Percentiles rank a stretch among this genome's conserved stretches.
Evolutionary conservation across 495 filamentous ascomycete species (phyloP).

Genomic region (Aspergillus ellipticus): DNA sequence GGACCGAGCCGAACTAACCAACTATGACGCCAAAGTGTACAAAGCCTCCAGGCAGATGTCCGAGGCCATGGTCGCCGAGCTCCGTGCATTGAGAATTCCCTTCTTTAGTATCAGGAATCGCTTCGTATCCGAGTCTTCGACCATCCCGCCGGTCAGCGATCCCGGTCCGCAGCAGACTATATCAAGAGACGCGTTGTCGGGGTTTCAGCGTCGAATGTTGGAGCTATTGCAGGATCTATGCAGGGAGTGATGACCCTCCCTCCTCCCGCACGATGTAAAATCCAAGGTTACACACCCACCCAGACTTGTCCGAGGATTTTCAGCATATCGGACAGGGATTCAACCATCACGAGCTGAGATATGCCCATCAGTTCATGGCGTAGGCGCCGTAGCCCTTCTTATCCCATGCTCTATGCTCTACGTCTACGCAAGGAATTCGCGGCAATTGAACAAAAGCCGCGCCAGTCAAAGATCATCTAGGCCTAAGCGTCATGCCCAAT

Average conservation of each 20-base stretch:
- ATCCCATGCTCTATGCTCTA: too few species aligned
- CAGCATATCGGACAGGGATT: too few species aligned
- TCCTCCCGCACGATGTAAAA: neutral
- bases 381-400: too few species aligned
- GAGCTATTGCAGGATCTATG: constrained; percentile 61
- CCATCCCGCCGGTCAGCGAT: neutral
- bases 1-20: constrained; percentile 50
- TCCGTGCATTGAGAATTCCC: constrained; percentile 57
- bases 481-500: neutral
- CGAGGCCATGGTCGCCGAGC: constrained; percentile 49
- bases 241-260: constrained; percentile 30
- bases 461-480: neutral
- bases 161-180: constrained; percentile 13
- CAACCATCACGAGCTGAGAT: too few species aligned
- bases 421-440: too few species aligned
- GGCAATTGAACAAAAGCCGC: too few species aligned
- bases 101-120: constrained; percentile 56
- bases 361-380: neutral
- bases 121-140: constrained; percentile 29
- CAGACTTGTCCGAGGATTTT: neutral
- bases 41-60: constrained; percentile 57
- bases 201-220: constrained; percentile 57
- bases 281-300: neutral
- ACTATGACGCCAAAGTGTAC: constrained; percentile 61
- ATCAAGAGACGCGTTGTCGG: constrained; percentile 44